phyloP scores from a whole-genome alignment of 371 early-diverging fungal species.

The Dichotomocladium elegans region DNA sequence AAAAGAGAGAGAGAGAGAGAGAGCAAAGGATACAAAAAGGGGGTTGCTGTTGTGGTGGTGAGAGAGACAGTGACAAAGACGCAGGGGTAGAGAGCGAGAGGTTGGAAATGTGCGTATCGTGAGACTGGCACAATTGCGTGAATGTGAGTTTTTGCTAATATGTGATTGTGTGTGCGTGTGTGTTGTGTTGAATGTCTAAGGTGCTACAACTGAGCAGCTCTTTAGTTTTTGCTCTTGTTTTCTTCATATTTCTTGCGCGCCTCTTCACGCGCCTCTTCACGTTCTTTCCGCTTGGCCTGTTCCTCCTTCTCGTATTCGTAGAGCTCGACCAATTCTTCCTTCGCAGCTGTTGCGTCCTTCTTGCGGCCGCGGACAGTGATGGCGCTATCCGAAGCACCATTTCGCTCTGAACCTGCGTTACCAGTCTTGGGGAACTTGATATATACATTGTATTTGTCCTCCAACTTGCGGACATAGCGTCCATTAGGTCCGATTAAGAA shows the following conservation, averaged over 20 bases:
- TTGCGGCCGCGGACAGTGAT: conserved; percentile 73
- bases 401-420: conserved; percentile 3
- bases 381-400: conserved; percentile 46
- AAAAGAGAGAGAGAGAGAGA: neutral
- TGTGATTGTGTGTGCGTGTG: neutral
- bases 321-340: conserved; percentile 73
- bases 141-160: neutral
- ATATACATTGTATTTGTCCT: conserved; percentile 77
- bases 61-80: too few relatives aligned
- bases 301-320: conserved; percentile 76
- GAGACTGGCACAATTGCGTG: too few relatives aligned
- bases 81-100: too few relatives aligned
- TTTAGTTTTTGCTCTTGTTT: neutral
- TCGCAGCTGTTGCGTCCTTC: conserved; percentile 69
- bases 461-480: conserved; percentile 73
- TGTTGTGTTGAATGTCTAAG: neutral
- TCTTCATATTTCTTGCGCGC: conserved; percentile 5
- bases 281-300: conserved; percentile 37
- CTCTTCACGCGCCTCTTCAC: conserved; percentile 25
- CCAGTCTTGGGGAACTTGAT: conserved; percentile 65
- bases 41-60: too few relatives aligned
- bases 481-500: conserved; percentile 77
- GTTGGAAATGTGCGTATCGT: too few relatives aligned
- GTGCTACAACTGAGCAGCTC: neutral
- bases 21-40: neutral